Evolutionary conservation across 2,329 filamentous ascomycete species (phyloP), one percentile per base, ranked within the genome.

Genomic region (Pseudogymnoascus sp.): DNA sequence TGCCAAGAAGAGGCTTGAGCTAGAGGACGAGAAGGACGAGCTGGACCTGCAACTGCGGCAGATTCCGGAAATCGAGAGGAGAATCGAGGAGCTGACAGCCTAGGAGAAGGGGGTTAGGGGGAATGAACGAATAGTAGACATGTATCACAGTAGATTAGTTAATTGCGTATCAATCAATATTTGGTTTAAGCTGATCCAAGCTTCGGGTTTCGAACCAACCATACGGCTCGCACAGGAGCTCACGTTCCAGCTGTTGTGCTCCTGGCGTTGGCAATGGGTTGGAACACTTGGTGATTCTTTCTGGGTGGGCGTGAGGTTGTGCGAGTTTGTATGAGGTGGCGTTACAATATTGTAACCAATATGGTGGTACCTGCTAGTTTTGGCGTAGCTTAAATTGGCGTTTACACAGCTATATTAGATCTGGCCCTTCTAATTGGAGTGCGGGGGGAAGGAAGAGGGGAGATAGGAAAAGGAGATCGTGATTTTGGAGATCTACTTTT

Each of bases 21-120:
- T 99, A 60, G 95, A 99, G 79, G 95, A 99, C 76, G 95, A 97
- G 80, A 96, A 90, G 76, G 95, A 99, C 73, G 93, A 97, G 68
- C 80, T 97, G 47, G 93, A 97, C 65, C 79, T 96, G 60, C 83
- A 91, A 74, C 78, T 99, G 61, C 82, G 95, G 65, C 88, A 91
- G 67, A 89, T 97, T 8, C 91, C 91, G 0, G 93, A 96, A 72
- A 83, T 96, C 68, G 88, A 97, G 81, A 87, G 88, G 74, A 83
- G 95, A 63, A 87, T 97, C 73, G 85, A 82, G 15, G 93, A 97
- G 77, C 77, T 97, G 75, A 90, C 82, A 63, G 80, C 80, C 33
- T 73, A 71, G 63, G 65, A 17, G 15, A 60, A 7, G 44, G 53
- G 21, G 38, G 35, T 36, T 38, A 21, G 59, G 6, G 23, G 57